phyloP scores from a whole-genome alignment of 352 stramenopile species.

The Globisporangium orthogonon region DNA sequence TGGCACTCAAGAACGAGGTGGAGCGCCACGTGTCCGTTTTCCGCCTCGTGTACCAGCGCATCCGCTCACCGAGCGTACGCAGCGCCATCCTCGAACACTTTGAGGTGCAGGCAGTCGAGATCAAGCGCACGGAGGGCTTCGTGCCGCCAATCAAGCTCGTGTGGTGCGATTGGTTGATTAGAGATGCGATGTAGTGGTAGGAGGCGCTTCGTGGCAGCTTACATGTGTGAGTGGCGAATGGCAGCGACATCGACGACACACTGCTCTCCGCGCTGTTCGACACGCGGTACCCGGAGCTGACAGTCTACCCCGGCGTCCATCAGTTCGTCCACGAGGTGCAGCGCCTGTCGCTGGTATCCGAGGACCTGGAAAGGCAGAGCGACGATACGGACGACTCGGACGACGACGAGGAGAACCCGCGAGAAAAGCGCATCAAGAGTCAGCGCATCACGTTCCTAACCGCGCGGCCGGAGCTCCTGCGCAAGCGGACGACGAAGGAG shows the following conservation, averaged over 20 bases:
- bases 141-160: constrained; percentile 54
- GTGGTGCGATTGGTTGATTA: constrained; percentile 28
- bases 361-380: constrained; percentile 12
- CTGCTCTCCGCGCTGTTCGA: constrained; percentile 75
- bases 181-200: too few species aligned
- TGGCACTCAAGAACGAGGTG: constrained; percentile 64
- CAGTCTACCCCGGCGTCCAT: constrained; percentile 75
- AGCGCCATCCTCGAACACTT: constrained; percentile 60
- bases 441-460: constrained; percentile 73
- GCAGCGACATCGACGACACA: constrained; percentile 80
- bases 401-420: constrained; percentile 10
- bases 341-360: constrained; percentile 22
- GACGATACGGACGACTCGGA: constrained; percentile 12
- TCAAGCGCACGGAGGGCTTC: constrained; percentile 27
- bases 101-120: constrained; percentile 34
- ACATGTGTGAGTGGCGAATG: neutral
- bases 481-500: constrained; percentile 49
- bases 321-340: constrained; percentile 78
- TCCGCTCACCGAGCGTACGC: constrained; percentile 34
- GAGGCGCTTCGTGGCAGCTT: too few species aligned
- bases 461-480: constrained; percentile 64
- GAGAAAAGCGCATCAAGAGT: constrained; percentile 6
- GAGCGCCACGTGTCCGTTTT: constrained; percentile 64
- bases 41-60: constrained; percentile 58
- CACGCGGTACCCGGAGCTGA: constrained; percentile 72